A percentile compares a stretch with the other conserved stretches of the same genome.
Evolutionary conservation across 2,329 filamentous ascomycete genomes (phyloP).

Genomic region (Lecanicillium sp.): DNA sequence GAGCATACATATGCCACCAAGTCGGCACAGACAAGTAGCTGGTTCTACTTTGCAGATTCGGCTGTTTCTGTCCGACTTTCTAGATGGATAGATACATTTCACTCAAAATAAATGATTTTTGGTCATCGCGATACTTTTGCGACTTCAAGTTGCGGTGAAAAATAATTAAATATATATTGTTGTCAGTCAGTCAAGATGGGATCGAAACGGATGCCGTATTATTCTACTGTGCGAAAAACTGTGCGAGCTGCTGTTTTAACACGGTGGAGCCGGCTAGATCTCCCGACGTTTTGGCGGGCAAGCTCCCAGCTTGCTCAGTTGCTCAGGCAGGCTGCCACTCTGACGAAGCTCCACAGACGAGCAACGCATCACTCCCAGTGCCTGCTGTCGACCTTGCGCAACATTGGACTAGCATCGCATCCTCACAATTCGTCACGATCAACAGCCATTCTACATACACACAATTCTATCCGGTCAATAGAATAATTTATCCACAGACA

Average conservation of each 20-base stretch:
- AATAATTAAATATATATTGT: too few relatives aligned
- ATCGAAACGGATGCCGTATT: too few relatives aligned
- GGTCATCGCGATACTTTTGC: too few relatives aligned
- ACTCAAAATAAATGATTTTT: too few relatives aligned
- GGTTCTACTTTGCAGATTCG: background rate
- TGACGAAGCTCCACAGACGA: conserved; percentile 32
- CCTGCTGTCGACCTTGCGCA: conserved; percentile 9
- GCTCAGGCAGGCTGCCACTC: conserved; percentile 31
- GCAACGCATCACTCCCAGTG: conserved; percentile 12
- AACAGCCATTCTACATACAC: conserved; percentile 1
- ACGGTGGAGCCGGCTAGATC: conserved; percentile 1
- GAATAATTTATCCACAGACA: conserved; percentile 8
- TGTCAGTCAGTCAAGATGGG: too few relatives aligned
- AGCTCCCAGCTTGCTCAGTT: conserved; percentile 11
- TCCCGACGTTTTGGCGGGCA: background rate
- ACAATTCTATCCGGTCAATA: background rate
- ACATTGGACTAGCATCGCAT: conserved; percentile 17
- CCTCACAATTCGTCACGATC: conserved; percentile 8
- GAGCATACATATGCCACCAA: background rate
- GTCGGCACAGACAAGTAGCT: background rate
- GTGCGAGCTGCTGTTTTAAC: background rate
- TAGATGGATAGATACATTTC: too few relatives aligned
- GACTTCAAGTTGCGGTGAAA: too few relatives aligned
- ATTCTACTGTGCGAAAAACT: background rate
- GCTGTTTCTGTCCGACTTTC: too few relatives aligned